Base-by-base conservation (phyloP, 2,329 filamentous ascomycete species). In the Esteya vermicola region DNA sequence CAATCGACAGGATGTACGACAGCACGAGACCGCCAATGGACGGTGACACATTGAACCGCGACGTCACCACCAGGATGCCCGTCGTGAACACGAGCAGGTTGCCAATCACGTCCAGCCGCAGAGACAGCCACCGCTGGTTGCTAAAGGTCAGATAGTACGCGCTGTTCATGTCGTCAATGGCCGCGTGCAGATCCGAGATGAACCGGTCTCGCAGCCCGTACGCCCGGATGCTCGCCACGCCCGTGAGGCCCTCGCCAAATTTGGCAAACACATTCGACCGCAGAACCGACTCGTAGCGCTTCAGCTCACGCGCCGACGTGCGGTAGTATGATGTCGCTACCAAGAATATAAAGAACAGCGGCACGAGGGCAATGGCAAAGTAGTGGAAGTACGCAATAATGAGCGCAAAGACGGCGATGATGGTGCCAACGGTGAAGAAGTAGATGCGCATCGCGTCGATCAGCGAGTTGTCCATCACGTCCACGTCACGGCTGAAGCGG, bases 351-450 rank as follows among this genome's bases (percentile, higher is more conserved):
- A 85, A 43, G 46, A 84, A 75, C 1, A 96, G 67, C 1, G 72
- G 72, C 1, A 70, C 70, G 18, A 76, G 61, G 0, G 72, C 72
- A 43, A 75, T 65, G 48, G 67, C 71, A 51, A 93, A 94, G 60
- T 85, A 95, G 62, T 91, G 77, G 63, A 93, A 96, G 62, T 82
- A 95, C n/a, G 84, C 80, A 51, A 96, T 91, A 62, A 94, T 93
- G 48, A 96, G 69, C 32, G 78, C 75, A 54, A 95, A 93, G 27
- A 94, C 83, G 5, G 82, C 78, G 2, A 79, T 64, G 48, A 94
- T 86, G 71, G 81, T 85, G 30, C 75, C 79, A 50, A 93, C 61
- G 2, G 85, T 94, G 50, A 95, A 64, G 51, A 88, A 80, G 63
- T 89, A 95, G 78, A 95, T 93, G 48, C 89, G 77, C 60, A 95